phyloP scores from a whole-genome alignment of 495 filamentous ascomycete genomes.

The Talaromyces wortmannii region DNA sequence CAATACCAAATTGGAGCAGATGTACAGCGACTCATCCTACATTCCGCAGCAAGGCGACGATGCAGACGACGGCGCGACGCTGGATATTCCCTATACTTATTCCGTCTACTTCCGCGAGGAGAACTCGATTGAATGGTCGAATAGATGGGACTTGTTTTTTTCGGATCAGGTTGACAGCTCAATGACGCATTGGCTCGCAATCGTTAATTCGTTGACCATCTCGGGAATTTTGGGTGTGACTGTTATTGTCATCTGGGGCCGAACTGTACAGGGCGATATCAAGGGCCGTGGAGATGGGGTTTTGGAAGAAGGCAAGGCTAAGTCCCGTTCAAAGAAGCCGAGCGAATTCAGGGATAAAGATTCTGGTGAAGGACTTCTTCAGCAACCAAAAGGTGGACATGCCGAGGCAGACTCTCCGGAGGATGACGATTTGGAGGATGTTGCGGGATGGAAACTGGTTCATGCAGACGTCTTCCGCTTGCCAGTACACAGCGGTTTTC shows the following conservation, averaged over 20 bases:
- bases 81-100: slow-evolving; percentile 85
- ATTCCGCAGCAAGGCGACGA: slow-evolving; percentile 46
- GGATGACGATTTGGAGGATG: slow-evolving; percentile 82
- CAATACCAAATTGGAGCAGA: slow-evolving; percentile 44
- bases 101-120: slow-evolving; percentile 92
- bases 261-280: slow-evolving; percentile 77
- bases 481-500: slow-evolving; percentile 65
- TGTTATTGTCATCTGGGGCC: slow-evolving; percentile 78
- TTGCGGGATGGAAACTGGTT: slow-evolving; percentile 90
- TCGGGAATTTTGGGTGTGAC: slow-evolving; percentile 74
- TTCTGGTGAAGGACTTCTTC: slow-evolving; percentile 49
- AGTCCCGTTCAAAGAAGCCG: slow-evolving; percentile 37
- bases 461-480: slow-evolving; percentile 90
- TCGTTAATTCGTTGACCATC: slow-evolving; percentile 86
- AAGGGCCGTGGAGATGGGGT: slow-evolving; percentile 59
- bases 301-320: slow-evolving; percentile 63
- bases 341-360: slow-evolving; percentile 48
- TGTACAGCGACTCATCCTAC: slow-evolving; percentile 57
- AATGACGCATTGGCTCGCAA: slow-evolving; percentile 87
- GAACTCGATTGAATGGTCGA: slow-evolving; percentile 72
- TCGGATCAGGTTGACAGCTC: slow-evolving; percentile 82
- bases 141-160: slow-evolving; percentile 91
- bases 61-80: slow-evolving; percentile 58
- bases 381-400: slow-evolving; percentile 54
- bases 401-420: slow-evolving; percentile 56